Base-by-base conservation (phyloP, 139 green algal genomes). In the Haematococcus sp. region DNA sequence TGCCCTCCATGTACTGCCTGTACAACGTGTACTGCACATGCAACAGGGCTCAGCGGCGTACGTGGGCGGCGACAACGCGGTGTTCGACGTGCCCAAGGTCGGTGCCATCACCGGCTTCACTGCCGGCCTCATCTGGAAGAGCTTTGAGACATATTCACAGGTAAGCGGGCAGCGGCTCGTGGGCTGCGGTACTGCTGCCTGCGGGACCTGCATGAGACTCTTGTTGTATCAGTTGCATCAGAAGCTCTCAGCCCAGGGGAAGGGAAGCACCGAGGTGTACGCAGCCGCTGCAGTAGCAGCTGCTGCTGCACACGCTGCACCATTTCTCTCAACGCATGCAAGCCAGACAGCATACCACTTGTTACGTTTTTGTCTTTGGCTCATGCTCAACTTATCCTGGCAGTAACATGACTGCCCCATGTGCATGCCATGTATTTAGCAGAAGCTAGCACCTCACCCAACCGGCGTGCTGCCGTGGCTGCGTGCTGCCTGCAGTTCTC, bases 51-150 rank as follows among this genome's bases (percentile, higher is more conserved):
- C 73, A 23, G 83, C 96, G 27, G 93, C 93, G 23, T 98, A 98
- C 71, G 86, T 98, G 30, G 94, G 88, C 20, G 70, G 79, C 52
- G 91, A 97, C 86, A 85, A 88, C 49, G 93, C 93, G 1, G 93
- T 98, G 55, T 93, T 97, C 78, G 93, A 98, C 71, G 83, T 96
- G 19, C 93, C 93, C 25, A 73, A 75, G 25, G 19, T 95, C 4
- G 86, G 87, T 0, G 86, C 88, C 0, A 74, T 96, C n/a, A 83
- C 83, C 22, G 89, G 90, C 70, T 60, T 80, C 3, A 77, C 71
- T 25, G 91, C 89, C 19, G 91, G 91, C 5, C 35, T 96, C 17
- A 66, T 93, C 43, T 98, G 93, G 93, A 92, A 92, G 75, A 84
- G 84, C 30, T 96, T 94, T 70, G 91, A 96, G 80, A 95, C 91